phyloP scores from a whole-genome alignment of 2,329 filamentous ascomycete species.

The Colletotrichum coccodes region DNA sequence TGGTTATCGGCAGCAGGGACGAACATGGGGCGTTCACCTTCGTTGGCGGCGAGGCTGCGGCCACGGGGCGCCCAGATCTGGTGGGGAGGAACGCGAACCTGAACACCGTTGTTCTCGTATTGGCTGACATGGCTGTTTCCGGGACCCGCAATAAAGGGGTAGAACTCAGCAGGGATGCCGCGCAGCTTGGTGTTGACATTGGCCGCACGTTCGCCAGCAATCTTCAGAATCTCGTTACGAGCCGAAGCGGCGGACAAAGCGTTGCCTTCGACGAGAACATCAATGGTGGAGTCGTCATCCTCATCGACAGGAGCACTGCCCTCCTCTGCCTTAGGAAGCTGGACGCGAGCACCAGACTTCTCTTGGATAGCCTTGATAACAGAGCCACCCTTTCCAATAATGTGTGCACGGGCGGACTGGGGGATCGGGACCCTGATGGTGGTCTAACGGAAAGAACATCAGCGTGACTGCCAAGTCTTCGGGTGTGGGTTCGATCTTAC shows the following conservation, averaged over 20 bases:
- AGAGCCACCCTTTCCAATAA: slow-evolving; percentile 92
- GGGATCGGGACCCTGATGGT: slow-evolving; percentile 83
- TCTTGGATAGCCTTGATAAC: slow-evolving; percentile 92
- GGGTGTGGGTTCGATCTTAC: slow-evolving; percentile 57
- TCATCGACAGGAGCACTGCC: slow-evolving; percentile 63
- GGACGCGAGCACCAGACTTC: slow-evolving; percentile 88
- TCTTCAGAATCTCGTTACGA: slow-evolving; percentile 83
- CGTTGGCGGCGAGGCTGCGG: slow-evolving; percentile 20
- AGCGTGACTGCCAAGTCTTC: background rate
- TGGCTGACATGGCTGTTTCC: slow-evolving; percentile 74
- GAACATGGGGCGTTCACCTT: slow-evolving; percentile 76
- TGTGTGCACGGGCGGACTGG: slow-evolving; percentile 83
- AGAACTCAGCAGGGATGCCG: slow-evolving; percentile 90
- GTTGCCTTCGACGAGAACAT: slow-evolving; percentile 92
- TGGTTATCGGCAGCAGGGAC: slow-evolving; percentile 78
- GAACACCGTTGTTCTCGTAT: slow-evolving; percentile 80
- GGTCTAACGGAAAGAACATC: slow-evolving; percentile 44
- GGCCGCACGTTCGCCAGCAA: slow-evolving; percentile 86
- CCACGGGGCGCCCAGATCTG: slow-evolving; percentile 70
- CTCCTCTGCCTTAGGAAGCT: slow-evolving; percentile 85
- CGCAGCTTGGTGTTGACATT: slow-evolving; percentile 85
- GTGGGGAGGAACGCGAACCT: slow-evolving; percentile 85
- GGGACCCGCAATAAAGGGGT: slow-evolving; percentile 90
- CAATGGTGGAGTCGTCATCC: slow-evolving; percentile 83
- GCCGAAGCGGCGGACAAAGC: slow-evolving; percentile 87